Conservation (phyloP, 345 rosid genomes). For the Cardamine chenopodiifolia region DNA sequence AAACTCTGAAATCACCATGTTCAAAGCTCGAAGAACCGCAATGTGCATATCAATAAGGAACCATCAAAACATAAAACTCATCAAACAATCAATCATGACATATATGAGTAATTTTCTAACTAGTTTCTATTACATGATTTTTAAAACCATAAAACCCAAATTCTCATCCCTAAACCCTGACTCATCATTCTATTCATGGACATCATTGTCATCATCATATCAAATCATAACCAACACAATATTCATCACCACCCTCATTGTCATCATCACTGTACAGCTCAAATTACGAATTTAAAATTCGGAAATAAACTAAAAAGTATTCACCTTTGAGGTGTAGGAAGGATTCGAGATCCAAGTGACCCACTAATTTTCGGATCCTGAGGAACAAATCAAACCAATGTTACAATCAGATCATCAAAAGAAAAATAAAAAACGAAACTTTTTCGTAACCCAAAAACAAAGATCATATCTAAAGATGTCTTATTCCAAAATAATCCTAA, state of each 20-base stretch:
- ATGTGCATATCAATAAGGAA: background rate
- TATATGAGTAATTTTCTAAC: background rate
- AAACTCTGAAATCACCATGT: background rate
- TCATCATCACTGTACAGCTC: background rate
- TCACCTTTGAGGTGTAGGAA: slow-evolving; percentile 34
- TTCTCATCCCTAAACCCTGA: slow-evolving; percentile 5
- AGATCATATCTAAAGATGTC: background rate
- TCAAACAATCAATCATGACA: background rate
- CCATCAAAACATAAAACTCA: background rate
- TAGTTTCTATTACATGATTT: background rate
- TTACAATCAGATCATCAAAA: slow-evolving; percentile 3
- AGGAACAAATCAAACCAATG: background rate
- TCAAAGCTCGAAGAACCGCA: no score
- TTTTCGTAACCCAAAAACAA: slow-evolving; percentile 26
- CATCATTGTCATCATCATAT: background rate
- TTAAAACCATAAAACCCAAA: background rate
- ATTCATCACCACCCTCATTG: background rate
- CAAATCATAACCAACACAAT: background rate
- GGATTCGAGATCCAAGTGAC: slow-evolving; percentile 41
- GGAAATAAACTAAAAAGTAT: background rate
- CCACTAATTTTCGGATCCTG: slow-evolving; percentile 33
- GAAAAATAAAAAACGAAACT: slow-evolving; percentile 12
- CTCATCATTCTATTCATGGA: background rate
- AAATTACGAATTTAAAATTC: background rate
- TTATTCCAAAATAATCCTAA: slow-evolving; percentile 4